Conservation (phyloP, 225 moss, liverwort and hornwort species). For the Straminergon stramineum region DNA sequence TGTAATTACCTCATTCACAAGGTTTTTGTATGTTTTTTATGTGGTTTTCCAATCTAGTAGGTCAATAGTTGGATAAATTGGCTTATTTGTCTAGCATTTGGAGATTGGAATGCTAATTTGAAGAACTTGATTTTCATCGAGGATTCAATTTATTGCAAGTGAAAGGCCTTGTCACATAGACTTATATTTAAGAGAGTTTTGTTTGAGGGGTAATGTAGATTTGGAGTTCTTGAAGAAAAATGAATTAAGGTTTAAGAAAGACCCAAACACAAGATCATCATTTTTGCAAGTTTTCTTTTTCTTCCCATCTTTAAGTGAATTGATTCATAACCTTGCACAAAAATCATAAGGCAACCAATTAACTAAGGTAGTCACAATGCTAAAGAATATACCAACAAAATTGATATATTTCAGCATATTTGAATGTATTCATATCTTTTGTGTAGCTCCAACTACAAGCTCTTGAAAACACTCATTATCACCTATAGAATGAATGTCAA, state of each 20-base stretch:
- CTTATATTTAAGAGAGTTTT: background rate
- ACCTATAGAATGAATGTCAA: accelerated
- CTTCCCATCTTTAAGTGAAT: background rate
- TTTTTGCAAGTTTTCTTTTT: accelerated
- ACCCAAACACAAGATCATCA: background rate
- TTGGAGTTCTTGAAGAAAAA: background rate
- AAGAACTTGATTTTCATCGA: background rate
- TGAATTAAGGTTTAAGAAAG: background rate
- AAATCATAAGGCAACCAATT: background rate
- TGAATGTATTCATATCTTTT: background rate
- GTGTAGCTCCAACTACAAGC: background rate
- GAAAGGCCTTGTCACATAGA: background rate
- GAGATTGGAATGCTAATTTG: background rate
- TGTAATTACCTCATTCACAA: background rate
- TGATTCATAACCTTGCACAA: background rate
- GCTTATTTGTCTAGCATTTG: background rate
- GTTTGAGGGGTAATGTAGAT: background rate
- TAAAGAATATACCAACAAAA: background rate
- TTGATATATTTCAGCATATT: background rate
- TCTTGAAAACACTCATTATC: background rate
- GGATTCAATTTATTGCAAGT: background rate
- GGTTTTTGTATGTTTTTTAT: background rate
- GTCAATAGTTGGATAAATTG: background rate
- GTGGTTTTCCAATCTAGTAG: background rate
- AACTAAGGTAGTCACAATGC: background rate